phyloP scores from a whole-genome alignment of 2,329 filamentous ascomycete genomes.

The Sclerotinia nivalis region DNA sequence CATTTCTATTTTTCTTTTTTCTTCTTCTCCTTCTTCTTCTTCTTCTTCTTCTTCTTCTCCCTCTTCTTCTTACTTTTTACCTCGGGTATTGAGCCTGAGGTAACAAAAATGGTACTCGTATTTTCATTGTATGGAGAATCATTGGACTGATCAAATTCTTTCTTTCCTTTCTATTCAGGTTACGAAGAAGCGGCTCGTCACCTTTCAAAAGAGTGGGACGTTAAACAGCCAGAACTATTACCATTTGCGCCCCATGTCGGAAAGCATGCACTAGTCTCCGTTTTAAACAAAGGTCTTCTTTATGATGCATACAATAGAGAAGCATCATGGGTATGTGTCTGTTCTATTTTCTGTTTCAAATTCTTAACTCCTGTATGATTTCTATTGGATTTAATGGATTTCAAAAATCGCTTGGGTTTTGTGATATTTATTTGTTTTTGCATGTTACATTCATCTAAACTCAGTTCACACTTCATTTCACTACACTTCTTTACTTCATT shows the following conservation, averaged over 20 bases:
- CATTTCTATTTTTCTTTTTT: neutral
- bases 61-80: neutral
- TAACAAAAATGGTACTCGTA: no score
- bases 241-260: slow-evolving; percentile 66
- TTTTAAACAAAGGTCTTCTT: slow-evolving; percentile 63
- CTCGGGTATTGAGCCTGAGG: neutral
- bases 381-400: neutral
- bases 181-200: slow-evolving; percentile 68
- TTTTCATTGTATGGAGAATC: neutral
- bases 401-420: neutral
- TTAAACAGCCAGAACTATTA: slow-evolving; percentile 61
- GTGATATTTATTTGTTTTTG: neutral
- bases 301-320: slow-evolving; percentile 62
- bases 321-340: slow-evolving; percentile 35
- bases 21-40: no score
- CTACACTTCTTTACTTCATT: neutral
- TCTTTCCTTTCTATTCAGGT: slow-evolving; percentile 47
- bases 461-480: neutral
- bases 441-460: neutral
- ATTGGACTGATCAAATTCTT: slow-evolving; percentile 27
- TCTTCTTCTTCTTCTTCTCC: neutral
- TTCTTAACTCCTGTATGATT: neutral
- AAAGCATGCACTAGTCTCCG: slow-evolving; percentile 62
- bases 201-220: slow-evolving; percentile 68
- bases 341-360: neutral